Percentiles rank a stretch among this genome's conserved stretches.
Evolutionary conservation across 305 asterid species (phyloP).

Genomic region (Fraxinus ornus): DNA sequence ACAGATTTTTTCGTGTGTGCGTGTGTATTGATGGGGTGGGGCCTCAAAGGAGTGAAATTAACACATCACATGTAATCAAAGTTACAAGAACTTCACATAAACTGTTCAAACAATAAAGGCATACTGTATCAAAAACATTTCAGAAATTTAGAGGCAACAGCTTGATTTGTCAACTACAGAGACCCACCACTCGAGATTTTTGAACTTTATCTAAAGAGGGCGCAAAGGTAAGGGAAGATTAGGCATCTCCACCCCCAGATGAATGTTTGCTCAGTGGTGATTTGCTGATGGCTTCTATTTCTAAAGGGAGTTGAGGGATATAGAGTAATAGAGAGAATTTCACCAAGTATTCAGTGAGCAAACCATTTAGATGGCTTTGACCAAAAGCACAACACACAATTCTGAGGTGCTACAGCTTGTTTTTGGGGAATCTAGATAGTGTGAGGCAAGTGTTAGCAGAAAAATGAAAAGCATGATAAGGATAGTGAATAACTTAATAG

Average conservation of each 20-base stretch:
- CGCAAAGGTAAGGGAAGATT: background rate
- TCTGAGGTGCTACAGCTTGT: background rate
- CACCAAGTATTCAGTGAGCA: background rate
- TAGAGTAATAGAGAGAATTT: background rate
- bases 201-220: background rate
- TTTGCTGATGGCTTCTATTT: background rate
- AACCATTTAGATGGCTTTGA: background rate
- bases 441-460: background rate
- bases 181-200: background rate
- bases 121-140: background rate
- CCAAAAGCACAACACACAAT: background rate
- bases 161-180: background rate
- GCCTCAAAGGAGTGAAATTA: background rate
- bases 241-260: background rate
- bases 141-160: background rate
- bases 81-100: background rate
- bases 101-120: background rate
- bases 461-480: background rate
- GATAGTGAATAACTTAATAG: background rate
- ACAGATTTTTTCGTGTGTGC: too few species aligned
- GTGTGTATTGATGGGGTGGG: background rate
- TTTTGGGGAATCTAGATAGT: background rate
- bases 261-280: background rate
- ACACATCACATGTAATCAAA: background rate
- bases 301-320: background rate